Conservation (phyloP, 2,329 filamentous ascomycete genomes). For the Alternaria ventricosa region DNA sequence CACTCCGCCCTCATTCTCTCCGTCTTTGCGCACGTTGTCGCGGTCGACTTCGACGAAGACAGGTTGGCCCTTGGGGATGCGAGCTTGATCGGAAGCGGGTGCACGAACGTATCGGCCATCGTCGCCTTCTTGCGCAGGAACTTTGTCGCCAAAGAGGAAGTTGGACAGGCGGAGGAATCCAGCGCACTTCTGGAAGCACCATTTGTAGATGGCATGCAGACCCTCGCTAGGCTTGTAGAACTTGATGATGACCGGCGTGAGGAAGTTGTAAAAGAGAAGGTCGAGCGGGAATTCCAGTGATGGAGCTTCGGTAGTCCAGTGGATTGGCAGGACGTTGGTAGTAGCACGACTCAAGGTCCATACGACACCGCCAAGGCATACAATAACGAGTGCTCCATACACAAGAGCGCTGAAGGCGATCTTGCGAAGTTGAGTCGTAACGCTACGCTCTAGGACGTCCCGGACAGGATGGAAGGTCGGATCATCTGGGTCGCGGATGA, state of each 20-base stretch:
- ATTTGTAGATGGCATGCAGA: constrained; percentile 84
- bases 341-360: constrained; percentile 80
- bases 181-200: constrained; percentile 94
- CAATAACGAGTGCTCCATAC: constrained; percentile 88
- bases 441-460: constrained; percentile 91
- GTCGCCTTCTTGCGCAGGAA: constrained; percentile 79
- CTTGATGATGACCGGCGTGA: constrained; percentile 86
- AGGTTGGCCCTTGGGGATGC: constrained; percentile 81
- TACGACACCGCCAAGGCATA: constrained; percentile 93
- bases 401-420: constrained; percentile 96
- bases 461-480: constrained; percentile 97
- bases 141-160: constrained; percentile 89
- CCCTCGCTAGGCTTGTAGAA: constrained; percentile 86
- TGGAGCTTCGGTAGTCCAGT: constrained; percentile 91
- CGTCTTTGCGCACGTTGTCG: constrained; percentile 69
- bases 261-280: constrained; percentile 93
- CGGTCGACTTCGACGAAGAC: constrained; percentile 83
- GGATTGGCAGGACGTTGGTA: constrained; percentile 80
- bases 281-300: constrained; percentile 94
- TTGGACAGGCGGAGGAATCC: constrained; percentile 80
- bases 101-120: constrained; percentile 87
- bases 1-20: constrained; percentile 51
- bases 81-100: constrained; percentile 94
- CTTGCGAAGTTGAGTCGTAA: constrained; percentile 91
- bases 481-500: constrained; percentile 97